These are phyloP conservation scores for Waltergamsia citrina DNA, from an alignment of 2,329 filamentous ascomycete species.

Conservation along the genomic window DNA sequence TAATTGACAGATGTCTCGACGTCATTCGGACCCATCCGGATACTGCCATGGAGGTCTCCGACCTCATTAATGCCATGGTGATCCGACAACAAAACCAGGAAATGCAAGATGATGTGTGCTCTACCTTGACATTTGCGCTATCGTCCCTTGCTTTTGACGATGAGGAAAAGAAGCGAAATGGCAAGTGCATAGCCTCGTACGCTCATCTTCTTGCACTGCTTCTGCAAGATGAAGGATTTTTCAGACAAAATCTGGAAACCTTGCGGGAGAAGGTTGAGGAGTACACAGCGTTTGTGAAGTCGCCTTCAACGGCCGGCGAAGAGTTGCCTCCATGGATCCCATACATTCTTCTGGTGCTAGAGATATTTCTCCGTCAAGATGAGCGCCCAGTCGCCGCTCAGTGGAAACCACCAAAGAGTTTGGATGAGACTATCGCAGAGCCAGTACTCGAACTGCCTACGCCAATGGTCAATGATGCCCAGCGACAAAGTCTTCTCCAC, in stretches of 20 bases:
- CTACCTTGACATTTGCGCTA: conserved; percentile 75
- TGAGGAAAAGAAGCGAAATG: conserved; percentile 52
- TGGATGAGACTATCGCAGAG: conserved; percentile 37
- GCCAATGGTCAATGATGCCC: conserved; percentile 45
- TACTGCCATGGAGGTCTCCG: conserved; percentile 82
- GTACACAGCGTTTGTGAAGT: conserved; percentile 70
- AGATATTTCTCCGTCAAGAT: conserved; percentile 84
- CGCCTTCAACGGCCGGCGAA: conserved; percentile 57
- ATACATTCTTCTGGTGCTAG: conserved; percentile 80
- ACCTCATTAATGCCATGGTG: conserved; percentile 71
- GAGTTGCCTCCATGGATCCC: conserved; percentile 89
- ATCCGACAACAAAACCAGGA: conserved; percentile 45
- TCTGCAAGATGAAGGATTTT: conserved; percentile 75
- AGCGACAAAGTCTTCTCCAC: conserved; percentile 64
- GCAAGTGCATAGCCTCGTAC: conserved; percentile 67
- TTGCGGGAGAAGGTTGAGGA: conserved; percentile 68
- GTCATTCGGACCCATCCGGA: conserved; percentile 81
- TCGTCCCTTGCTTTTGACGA: conserved; percentile 57
- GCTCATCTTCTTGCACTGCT: conserved; percentile 85
- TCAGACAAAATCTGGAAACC: conserved; percentile 62
- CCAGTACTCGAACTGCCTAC: conserved; percentile 52
- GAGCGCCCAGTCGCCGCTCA: conserved; percentile 66
- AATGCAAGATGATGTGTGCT: conserved; percentile 62
- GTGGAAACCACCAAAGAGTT: conserved; percentile 52
- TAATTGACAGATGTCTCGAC: conserved; percentile 86